Evolutionary conservation across 73 alveolate species (phyloP), one percentile per base, ranked within the genome.

Genomic region (Symbiodinium pilosum): DNA sequence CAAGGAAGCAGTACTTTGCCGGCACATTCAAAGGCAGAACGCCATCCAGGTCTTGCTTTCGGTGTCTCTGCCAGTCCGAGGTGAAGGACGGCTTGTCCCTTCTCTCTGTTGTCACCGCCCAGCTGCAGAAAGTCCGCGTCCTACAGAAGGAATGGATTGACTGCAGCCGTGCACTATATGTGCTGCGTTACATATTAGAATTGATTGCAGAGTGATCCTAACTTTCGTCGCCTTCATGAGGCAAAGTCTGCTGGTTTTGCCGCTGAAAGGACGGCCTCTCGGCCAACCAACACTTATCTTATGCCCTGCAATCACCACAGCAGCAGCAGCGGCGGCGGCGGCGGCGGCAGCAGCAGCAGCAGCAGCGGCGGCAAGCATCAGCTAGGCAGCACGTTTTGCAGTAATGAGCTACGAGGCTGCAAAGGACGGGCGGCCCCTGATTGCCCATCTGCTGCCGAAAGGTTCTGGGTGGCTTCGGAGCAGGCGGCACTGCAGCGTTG

Each of bases 401-500:
- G n/a, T n/a, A n/a, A n/a, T n/a, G n/a, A n/a, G n/a, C n/a, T n/a
- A n/a, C n/a, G n/a, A n/a, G n/a, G n/a, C n/a, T n/a, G n/a, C n/a
- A n/a, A n/a, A n/a, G n/a, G n/a, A n/a, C n/a, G n/a, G n/a, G n/a
- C n/a, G n/a, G n/a, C n/a, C n/a, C n/a, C 20, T 52, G 69, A 54
- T 2, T 36, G 51, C 59, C 52, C 94, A 83, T 54, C 83, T 30
- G n/a, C n/a, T n/a, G n/a, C n/a, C n/a, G n/a, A n/a, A 30, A 42
- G 40, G 54, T 91, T 9, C 42, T 91, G 87, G 97, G 97, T 30
- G 97, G 97, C 30, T 91, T 91, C 54, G 97, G 97, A 9, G 97
- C 97, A 24, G 97, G 97, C 4, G 97, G 97, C 88, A 91, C 97
- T 38, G 97, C 97, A 32, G 97, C 97, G 18, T 88, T 91, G 59